Percentiles rank a stretch among this genome's conserved stretches.
phyloP scores from a whole-genome alignment of 2,329 filamentous ascomycete species.

The Aspergillus chevalieri region DNA sequence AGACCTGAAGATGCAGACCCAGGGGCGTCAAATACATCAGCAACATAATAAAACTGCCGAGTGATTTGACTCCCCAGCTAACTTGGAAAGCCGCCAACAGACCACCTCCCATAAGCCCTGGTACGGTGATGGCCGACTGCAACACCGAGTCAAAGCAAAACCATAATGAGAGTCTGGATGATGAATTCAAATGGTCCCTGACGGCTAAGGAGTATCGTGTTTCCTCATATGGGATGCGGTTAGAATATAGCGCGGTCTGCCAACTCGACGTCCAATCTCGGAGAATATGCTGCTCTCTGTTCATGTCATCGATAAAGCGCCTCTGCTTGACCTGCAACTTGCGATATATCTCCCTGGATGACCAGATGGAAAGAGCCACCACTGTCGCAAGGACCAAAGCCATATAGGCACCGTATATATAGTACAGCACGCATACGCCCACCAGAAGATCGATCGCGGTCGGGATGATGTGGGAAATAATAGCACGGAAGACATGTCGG shows the following conservation, averaged over 20 bases:
- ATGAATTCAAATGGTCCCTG: constrained; percentile 31
- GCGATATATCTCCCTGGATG: constrained; percentile 34
- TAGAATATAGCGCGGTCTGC: constrained; percentile 55
- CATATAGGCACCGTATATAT: constrained; percentile 59
- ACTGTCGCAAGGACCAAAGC: constrained; percentile 44
- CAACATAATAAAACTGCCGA: constrained; percentile 60
- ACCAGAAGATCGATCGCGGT: constrained; percentile 57
- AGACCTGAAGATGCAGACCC: constrained; percentile 43
- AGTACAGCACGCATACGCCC: constrained; percentile 56
- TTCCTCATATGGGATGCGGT: constrained; percentile 50
- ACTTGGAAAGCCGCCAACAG: constrained; percentile 52
- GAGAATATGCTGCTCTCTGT: constrained; percentile 49
- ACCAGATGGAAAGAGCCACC: constrained; percentile 49
- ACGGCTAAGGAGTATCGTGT: constrained; percentile 42
- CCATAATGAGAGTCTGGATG: constrained; percentile 30
- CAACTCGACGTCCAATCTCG: constrained; percentile 56
- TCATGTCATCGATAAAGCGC: constrained; percentile 33
- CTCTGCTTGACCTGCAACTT: constrained; percentile 37
- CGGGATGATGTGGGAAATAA: constrained; percentile 56
- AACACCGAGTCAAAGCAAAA: constrained; percentile 31
- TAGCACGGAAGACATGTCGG: constrained; percentile 53
- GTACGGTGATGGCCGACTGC: constrained; percentile 43
- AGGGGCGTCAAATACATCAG: constrained; percentile 58
- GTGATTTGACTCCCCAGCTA: constrained; percentile 41
- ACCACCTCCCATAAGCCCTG: constrained; percentile 45